Evolutionary conservation across 805 yeast species (phyloP), one percentile per base, ranked within the genome.

Genomic region (Kodamaea hsintzibuensis): DNA sequence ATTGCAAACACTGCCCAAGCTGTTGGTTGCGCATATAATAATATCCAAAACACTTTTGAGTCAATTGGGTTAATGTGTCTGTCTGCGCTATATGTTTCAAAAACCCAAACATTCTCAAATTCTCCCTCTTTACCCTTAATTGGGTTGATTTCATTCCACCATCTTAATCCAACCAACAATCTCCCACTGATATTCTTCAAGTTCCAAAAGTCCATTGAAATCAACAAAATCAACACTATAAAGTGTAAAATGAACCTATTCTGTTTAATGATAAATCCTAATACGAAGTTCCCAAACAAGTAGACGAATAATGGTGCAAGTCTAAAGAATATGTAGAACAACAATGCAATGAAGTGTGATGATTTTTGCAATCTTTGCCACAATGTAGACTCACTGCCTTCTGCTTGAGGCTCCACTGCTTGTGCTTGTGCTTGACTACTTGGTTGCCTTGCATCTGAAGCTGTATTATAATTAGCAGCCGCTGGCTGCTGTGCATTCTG

Each of bases 171-270:
- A 3, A 95, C 98, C 53, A 93, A 71, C 53, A 90, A 79, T 55
- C 98, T 76, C 1, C 99, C 99, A 17, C 96, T 79, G 22, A 93
- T 88, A 69, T 93, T 93, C 66, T 93, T 95, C 19, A 90, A 84
- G 65, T 89, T 88, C 96, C 98, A 93, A 65, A 93, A 93, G 68
- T 93, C 99, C 0, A 91, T 90, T 0, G 97, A 89, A 17, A 90
- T 78, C 16, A 91, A 72, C 14, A 95, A 73, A 1, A 92, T 83
- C 18, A 91, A 85, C 5, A 84, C 68, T 13, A 93, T 91, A 76
- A 95, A 93, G 62, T 90, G 83, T 42, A 90, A 75, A 12, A 89
- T 86, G 65, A 61, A 62, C 60, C 81, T 80, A 51, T 79, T 79
- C 52, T 69, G 67, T 46, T 59, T 55, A 1, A 73, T 66, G 22